Conservation (phyloP, 257 asterid genomes). For the Solanum pimpinellifolium region DNA sequence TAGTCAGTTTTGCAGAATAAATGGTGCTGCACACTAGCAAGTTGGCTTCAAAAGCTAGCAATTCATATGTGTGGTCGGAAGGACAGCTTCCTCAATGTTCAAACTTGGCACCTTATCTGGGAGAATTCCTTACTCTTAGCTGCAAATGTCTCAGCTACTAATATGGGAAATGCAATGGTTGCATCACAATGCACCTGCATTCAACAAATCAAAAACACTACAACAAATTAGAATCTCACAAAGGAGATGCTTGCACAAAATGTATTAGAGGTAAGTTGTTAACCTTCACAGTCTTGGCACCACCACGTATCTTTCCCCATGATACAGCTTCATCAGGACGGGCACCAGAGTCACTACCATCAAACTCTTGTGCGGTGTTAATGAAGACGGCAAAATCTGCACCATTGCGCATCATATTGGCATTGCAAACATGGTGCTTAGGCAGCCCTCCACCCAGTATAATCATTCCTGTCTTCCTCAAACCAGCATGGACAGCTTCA, state of each 20-base stretch:
- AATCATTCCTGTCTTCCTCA: slow-evolving; percentile 73
- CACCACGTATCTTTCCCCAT: slow-evolving; percentile 93
- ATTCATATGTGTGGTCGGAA: background rate
- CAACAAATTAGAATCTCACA: background rate
- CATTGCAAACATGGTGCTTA: slow-evolving; percentile 92
- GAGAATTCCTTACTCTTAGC: slow-evolving; percentile 12
- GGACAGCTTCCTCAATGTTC: background rate
- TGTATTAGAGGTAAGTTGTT: background rate
- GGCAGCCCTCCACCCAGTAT: slow-evolving; percentile 96
- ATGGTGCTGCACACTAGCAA: background rate
- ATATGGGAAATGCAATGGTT: slow-evolving; percentile 79
- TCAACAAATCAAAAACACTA: background rate
- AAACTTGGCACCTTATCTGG: background rate
- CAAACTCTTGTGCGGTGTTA: slow-evolving; percentile 92
- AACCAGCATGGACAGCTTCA: slow-evolving; percentile 80
- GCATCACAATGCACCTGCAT: slow-evolving; percentile 91
- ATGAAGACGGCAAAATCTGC: slow-evolving; percentile 84
- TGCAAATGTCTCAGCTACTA: slow-evolving; percentile 89
- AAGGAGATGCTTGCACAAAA: background rate
- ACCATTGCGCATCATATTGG: slow-evolving; percentile 95
- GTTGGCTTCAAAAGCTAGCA: background rate
- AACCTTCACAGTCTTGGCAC: slow-evolving; percentile 92
- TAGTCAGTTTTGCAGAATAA: background rate
- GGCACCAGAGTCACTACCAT: slow-evolving; percentile 98
- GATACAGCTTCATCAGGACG: slow-evolving; percentile 97